phyloP scores from a whole-genome alignment of 78 protist genomes.

The Abeoforma whisleri region DNA sequence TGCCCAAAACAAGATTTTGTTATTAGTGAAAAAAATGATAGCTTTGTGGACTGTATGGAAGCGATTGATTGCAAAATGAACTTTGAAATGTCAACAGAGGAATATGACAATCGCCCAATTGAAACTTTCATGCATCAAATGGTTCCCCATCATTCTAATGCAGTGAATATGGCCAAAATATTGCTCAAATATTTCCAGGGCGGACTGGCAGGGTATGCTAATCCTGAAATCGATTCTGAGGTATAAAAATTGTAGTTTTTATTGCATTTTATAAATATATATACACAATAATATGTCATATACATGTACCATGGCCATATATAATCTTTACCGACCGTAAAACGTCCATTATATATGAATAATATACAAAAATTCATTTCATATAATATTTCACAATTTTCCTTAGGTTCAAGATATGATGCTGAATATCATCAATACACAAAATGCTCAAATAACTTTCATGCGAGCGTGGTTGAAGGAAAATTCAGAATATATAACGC shows the following conservation, averaged over 20 bases:
- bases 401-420: too few species aligned
- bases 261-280: too few species aligned
- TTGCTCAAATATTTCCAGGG: conserved; percentile 2
- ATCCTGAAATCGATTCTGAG: too few species aligned
- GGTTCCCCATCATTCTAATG: conserved; percentile 10
- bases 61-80: conserved; percentile 7
- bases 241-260: too few species aligned
- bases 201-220: background rate
- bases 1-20: background rate
- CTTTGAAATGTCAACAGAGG: conserved; percentile 1
- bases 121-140: conserved; percentile 14
- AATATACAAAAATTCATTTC: too few species aligned
- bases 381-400: too few species aligned
- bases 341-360: too few species aligned
- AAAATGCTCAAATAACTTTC: conserved; percentile 13
- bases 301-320: too few species aligned
- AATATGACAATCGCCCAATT: background rate
- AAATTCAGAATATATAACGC: too few species aligned
- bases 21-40: background rate
- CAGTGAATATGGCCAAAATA: conserved; percentile 15
- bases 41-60: conserved; percentile 13
- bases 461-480: conserved; percentile 8
- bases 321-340: too few species aligned
- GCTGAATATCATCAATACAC: conserved; percentile 14
- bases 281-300: too few species aligned